Evolutionary conservation across 2,329 filamentous ascomycete species (phyloP).

Genomic region (Nemania sp.): DNA sequence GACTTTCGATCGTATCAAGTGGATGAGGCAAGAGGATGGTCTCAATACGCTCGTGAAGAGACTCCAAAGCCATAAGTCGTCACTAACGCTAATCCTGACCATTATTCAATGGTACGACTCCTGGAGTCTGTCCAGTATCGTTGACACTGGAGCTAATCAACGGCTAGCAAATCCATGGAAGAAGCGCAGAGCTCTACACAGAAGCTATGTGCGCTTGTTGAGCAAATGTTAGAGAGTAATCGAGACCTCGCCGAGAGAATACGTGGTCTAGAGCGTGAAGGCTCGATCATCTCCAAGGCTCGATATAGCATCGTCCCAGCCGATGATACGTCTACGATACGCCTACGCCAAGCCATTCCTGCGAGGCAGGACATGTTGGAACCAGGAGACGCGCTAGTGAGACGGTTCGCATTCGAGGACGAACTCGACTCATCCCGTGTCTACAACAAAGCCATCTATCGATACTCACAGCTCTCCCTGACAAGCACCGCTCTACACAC

Average conservation of each 20-base stretch:
- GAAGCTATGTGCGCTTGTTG: neutral
- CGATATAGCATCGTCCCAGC: conserved; percentile 1
- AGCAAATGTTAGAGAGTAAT: conserved; percentile 3
- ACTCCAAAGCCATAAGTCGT: conserved; percentile 6
- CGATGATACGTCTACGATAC: neutral
- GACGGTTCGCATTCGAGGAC: conserved; percentile 3
- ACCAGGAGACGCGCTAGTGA: neutral
- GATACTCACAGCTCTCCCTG: neutral
- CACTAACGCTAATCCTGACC: conserved; percentile 11
- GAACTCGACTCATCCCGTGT: conserved; percentile 9
- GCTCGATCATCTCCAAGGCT: neutral
- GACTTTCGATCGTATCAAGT: neutral
- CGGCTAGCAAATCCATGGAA: conserved; percentile 1
- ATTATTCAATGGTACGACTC: conserved; percentile 8
- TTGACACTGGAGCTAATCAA: neutral
- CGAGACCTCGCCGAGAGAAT: conserved; percentile 8
- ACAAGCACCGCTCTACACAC: conserved; percentile 6
- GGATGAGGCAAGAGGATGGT: neutral
- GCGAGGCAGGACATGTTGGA: neutral
- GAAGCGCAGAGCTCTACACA: conserved; percentile 9
- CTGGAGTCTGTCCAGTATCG: neutral
- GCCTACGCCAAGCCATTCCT: neutral
- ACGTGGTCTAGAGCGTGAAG: conserved; percentile 8
- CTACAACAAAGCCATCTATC: neutral
- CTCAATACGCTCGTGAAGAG: conserved; percentile 1